Evolutionary conservation across 2,329 filamentous ascomycete species (phyloP), one percentile per base, ranked within the genome.

Genomic region (Sclerotinia trifoliorum): DNA sequence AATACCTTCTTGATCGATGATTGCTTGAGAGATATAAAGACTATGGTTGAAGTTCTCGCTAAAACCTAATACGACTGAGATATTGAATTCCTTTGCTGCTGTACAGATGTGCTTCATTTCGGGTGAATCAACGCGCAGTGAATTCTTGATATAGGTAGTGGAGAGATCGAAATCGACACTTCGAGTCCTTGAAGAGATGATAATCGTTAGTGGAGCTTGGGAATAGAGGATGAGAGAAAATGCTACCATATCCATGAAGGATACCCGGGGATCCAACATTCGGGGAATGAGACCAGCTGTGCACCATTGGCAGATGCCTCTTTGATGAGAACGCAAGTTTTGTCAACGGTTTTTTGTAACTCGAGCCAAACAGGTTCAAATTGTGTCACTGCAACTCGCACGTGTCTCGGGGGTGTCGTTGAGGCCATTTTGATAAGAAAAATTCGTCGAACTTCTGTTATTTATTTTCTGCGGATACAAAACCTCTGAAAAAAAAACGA

Each of bases 291-390:
- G 7, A 89, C 74, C 2, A 89, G 76, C 68, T 86, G 81, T 3
- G 84, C 84, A 1, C 82, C 83, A 55, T 84, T 81, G 11, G 76
- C 70, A 1, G 83, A 83, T 0, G 87, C 87, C 70, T 86, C 81
- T 52, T 80, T 77, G 70, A 89, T 88, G 66, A 88, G 79, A 0
- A 77, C 73, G 71, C 84, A 83, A 5, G 86, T 88, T 75, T 89
- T 89, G 1, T 80, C 75, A 0, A 89, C 83, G 1, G 81, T 80
- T 0, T 75, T 83, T 13, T 82, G 78, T 3, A 89, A 81, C 71
- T 89, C 84, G 5, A 89, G 79, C 85, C 86, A 89, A 1, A 79
- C 80, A 0, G 86, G 85, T 75, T 88, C 86, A 6, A 83, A 82
- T 73, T 89, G 86, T 1, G 84, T 81, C 8, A 83, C 83, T 32